Percentiles rank a stretch among this genome's conserved stretches.
Evolutionary conservation across 768 basidiomycete species (phyloP).

Genomic region (Boletus reticulatus): DNA sequence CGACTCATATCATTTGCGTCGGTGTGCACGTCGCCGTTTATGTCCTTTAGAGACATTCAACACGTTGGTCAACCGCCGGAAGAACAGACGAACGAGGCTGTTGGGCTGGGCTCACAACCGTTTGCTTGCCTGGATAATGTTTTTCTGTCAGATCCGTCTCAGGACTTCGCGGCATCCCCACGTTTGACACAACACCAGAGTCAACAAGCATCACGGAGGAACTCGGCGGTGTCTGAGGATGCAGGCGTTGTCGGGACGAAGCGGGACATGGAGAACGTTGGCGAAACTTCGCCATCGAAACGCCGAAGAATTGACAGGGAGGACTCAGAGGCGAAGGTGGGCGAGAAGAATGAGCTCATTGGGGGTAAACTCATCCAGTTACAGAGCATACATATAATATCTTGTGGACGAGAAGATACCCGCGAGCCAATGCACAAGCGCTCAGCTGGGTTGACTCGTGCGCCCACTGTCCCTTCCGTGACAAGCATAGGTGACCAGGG

Average conservation of each 20-base stretch:
- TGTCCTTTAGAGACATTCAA: constrained; percentile 4
- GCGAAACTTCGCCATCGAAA: constrained; percentile 6
- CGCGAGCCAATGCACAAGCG: not conserved
- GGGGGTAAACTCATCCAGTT: not conserved
- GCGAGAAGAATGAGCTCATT: not conserved
- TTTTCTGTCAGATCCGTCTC: not conserved
- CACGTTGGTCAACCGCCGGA: not conserved
- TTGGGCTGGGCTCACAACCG: constrained; percentile 3
- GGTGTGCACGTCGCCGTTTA: constrained; percentile 15
- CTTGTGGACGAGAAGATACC: not conserved
- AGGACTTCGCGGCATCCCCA: not conserved
- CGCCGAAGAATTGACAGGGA: constrained; percentile 16
- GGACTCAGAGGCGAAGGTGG: not conserved
- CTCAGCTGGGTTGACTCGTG: not conserved
- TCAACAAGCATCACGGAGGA: not conserved
- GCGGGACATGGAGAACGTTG: constrained; percentile 2
- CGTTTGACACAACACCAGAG: not conserved
- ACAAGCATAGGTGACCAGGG: not conserved
- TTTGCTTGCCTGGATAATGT: constrained; percentile 20
- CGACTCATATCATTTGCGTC: not conserved
- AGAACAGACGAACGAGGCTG: not conserved
- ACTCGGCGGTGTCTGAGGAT: not conserved
- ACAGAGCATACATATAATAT: not conserved
- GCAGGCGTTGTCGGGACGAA: not conserved
- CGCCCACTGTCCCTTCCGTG: not conserved